phyloP scores from a whole-genome alignment of 2,329 filamentous ascomycete species.

The Aureobasidium sp. region DNA sequence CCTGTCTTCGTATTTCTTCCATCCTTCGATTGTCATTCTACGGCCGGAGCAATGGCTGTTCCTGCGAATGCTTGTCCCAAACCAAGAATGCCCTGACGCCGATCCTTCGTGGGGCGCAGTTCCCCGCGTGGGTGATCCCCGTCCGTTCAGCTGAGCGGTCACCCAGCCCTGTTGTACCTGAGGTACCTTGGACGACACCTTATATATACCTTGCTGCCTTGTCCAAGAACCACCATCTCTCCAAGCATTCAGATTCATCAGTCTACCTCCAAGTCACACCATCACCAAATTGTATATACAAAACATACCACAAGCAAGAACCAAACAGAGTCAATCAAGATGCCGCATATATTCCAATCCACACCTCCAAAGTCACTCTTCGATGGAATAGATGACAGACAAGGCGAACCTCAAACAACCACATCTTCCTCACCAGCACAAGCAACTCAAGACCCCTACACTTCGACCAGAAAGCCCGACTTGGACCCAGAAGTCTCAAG shows the following conservation, averaged over 20 bases:
- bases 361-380: background rate
- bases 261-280: background rate
- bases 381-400: background rate
- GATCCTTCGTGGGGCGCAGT: background rate
- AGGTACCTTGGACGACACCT: background rate
- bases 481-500: background rate
- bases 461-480: background rate
- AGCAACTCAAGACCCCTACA: background rate
- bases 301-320: background rate
- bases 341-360: background rate
- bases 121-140: background rate
- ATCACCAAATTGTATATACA: too few relatives aligned
- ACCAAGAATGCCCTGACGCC: background rate
- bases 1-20: background rate
- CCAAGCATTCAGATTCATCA: background rate
- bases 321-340: background rate
- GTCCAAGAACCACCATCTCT: background rate
- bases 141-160: background rate
- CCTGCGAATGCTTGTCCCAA: background rate
- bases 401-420: background rate
- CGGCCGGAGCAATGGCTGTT: background rate
- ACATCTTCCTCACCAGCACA: background rate
- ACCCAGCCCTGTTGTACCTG: background rate
- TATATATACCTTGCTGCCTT: background rate
- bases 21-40: background rate